phyloP scores from a whole-genome alignment of 352 stramenopile genomes.

The Phytophthora rubi region DNA sequence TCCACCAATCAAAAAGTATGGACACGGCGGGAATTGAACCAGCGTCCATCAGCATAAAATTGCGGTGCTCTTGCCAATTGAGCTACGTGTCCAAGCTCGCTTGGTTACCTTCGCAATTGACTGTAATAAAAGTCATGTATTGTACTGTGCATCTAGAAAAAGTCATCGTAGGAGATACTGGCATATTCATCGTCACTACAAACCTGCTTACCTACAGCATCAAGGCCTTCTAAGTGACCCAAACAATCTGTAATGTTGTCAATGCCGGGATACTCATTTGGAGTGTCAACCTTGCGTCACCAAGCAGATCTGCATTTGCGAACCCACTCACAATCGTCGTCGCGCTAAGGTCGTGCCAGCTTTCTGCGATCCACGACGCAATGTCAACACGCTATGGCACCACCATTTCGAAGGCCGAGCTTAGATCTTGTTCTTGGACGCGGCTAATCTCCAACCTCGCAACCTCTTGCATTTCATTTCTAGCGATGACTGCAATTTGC shows the following conservation, averaged over 20 bases:
- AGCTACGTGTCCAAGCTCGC: constrained; percentile 15
- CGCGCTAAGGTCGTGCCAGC: constrained; percentile 6
- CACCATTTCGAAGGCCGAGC: constrained; percentile 6
- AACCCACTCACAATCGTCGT: constrained; percentile 6
- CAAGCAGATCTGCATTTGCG: constrained; percentile 3
- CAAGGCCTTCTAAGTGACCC: background rate
- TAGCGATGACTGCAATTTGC: background rate
- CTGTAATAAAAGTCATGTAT: background rate
- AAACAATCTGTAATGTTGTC: constrained; percentile 4
- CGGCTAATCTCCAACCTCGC: background rate
- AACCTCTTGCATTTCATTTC: constrained; percentile 7
- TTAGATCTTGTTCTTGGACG: background rate
- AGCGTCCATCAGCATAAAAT: constrained; percentile 7
- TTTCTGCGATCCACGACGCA: constrained; percentile 9
- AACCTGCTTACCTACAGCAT: background rate
- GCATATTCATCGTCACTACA: constrained; percentile 2
- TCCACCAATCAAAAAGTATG: background rate
- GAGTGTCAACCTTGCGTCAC: background rate
- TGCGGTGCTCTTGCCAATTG: constrained; percentile 7
- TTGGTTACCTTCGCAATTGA: constrained; percentile 10
- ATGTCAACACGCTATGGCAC: constrained; percentile 4
- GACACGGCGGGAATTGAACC: constrained; percentile 8
- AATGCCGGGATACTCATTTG: background rate
- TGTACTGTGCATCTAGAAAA: constrained; percentile 1
- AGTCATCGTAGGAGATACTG: constrained; percentile 1